Conservation (phyloP, 768 basidiomycete genomes). For the button mushroom (Agaricus bisporus) region DNA sequence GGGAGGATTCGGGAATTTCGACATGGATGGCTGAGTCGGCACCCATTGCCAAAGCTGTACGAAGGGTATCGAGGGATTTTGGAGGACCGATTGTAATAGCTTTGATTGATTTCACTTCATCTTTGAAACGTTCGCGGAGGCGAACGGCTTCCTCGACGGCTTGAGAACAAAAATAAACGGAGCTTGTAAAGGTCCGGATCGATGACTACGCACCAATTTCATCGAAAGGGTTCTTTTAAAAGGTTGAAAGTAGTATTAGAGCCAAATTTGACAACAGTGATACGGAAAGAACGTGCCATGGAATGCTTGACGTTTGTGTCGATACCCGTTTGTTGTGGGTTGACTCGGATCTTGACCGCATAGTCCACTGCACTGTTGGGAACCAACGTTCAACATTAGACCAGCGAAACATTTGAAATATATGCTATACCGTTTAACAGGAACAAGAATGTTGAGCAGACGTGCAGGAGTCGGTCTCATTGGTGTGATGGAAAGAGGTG, state of each 20-base stretch:
- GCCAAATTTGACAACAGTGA: not conserved
- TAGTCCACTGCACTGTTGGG: slow-evolving; percentile 83
- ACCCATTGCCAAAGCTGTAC: slow-evolving; percentile 97
- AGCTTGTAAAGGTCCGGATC: not conserved
- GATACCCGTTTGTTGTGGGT: slow-evolving; percentile 89
- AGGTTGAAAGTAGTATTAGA: not conserved
- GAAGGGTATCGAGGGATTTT: slow-evolving; percentile 83
- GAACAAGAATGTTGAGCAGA: slow-evolving; percentile 87
- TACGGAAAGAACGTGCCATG: slow-evolving; percentile 59
- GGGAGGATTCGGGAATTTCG: slow-evolving; percentile 68
- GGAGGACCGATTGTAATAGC: slow-evolving; percentile 93
- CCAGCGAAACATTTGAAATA: not conserved
- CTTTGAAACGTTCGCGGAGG: slow-evolving; percentile 79
- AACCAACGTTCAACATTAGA: not conserved
- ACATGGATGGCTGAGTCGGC: slow-evolving; percentile 92
- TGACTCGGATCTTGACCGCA: slow-evolving; percentile 97
- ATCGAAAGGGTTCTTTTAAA: slow-evolving; percentile 87
- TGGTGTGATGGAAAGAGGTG: slow-evolving; percentile 3
- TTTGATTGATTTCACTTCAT: slow-evolving; percentile 76
- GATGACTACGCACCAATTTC: slow-evolving; percentile 73
- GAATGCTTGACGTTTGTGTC: slow-evolving; percentile 98
- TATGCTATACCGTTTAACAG: slow-evolving; percentile 81
- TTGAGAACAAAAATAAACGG: slow-evolving; percentile 21
- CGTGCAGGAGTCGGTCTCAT: slow-evolving; percentile 75
- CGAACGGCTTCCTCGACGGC: slow-evolving; percentile 97